phyloP scores from a whole-genome alignment of 495 filamentous ascomycete genomes.

The Podospora tetraspora region DNA sequence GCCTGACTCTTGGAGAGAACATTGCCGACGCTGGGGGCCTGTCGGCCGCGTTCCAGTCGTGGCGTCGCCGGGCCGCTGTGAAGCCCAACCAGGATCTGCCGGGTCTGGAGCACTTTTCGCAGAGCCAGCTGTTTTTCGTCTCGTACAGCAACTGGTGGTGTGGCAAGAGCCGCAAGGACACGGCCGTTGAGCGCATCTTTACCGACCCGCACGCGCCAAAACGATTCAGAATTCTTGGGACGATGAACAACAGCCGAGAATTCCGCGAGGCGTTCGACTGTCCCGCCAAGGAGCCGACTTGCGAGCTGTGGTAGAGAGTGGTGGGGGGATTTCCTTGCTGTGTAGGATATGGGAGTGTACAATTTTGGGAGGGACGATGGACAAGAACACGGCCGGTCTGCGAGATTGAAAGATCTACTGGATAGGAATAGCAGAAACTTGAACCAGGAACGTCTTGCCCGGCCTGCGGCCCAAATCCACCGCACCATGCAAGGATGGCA shows the following conservation, averaged over 20 bases:
- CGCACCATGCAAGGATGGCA: too few relatives aligned
- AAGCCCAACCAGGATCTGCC: slow-evolving; percentile 51
- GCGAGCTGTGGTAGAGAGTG: slow-evolving; percentile 58
- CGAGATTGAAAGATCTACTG: too few relatives aligned
- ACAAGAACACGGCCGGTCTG: too few relatives aligned
- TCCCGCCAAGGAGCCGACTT: slow-evolving; percentile 56
- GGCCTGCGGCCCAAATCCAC: too few relatives aligned
- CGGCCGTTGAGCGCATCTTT: slow-evolving; percentile 51
- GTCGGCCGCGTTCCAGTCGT: slow-evolving; percentile 59
- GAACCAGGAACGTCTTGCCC: too few relatives aligned
- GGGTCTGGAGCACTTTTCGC: slow-evolving; percentile 58
- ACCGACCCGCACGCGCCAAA: slow-evolving; percentile 62
- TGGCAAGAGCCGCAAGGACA: slow-evolving; percentile 54
- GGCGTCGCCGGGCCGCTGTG: slow-evolving; percentile 50
- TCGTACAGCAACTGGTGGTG: slow-evolving; percentile 66
- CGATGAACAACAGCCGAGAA: slow-evolving; percentile 60
- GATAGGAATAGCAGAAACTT: too few relatives aligned
- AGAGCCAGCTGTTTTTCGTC: slow-evolving; percentile 71
- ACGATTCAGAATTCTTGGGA: slow-evolving; percentile 55
- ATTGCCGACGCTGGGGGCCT: slow-evolving; percentile 72
- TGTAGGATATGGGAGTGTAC: not conserved
- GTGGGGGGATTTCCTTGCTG: not conserved
- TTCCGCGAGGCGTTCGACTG: slow-evolving; percentile 66
- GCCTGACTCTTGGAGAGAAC: slow-evolving; percentile 66
- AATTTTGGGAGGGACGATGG: too few relatives aligned